Conservation (phyloP, 2,329 filamentous ascomycete species). For the Colletotrichum brevisporum region DNA sequence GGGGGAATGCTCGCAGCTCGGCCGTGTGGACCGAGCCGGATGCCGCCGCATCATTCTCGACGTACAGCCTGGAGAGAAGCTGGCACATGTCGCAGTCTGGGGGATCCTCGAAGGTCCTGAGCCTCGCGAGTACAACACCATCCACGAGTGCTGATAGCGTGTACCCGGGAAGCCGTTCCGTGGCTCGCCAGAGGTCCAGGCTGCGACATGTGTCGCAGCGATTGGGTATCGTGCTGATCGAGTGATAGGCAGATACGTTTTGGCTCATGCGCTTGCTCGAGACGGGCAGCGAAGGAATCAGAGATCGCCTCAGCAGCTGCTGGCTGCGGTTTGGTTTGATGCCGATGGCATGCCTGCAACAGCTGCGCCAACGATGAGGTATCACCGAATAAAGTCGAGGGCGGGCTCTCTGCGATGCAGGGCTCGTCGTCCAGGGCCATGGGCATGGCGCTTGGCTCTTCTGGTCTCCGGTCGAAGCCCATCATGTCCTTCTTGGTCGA, state of each 20-base stretch:
- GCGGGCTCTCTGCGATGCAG: background rate
- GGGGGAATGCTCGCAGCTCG: constrained; percentile 20
- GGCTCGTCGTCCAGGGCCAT: constrained; percentile 7
- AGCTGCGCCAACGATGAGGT: background rate
- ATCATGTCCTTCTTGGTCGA: constrained; percentile 11
- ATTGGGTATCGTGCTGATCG: constrained; percentile 18
- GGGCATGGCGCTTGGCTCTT: constrained; percentile 10
- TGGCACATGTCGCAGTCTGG: constrained; percentile 23
- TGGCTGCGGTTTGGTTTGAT: background rate
- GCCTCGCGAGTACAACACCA: constrained; percentile 11
- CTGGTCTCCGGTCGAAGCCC: background rate
- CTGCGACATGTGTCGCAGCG: constrained; percentile 20
- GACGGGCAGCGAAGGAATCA: constrained; percentile 16
- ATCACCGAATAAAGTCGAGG: constrained; percentile 18
- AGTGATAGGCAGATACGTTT: background rate
- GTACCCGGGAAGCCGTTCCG: constrained; percentile 24
- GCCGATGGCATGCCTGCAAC: too few species aligned
- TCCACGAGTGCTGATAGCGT: constrained; percentile 21
- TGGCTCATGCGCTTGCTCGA: constrained; percentile 16
- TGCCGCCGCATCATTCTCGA: background rate
- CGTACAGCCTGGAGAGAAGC: constrained; percentile 10
- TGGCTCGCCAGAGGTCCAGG: constrained; percentile 23
- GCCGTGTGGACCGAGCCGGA: constrained; percentile 23
- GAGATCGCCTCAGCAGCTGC: constrained; percentile 25
- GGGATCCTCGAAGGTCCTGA: constrained; percentile 13